A percentile compares a stretch with the other conserved stretches of the same genome.
These are phyloP conservation scores for Lunularia cruciata DNA, from an alignment of 225 moss, liverwort and hornwort species.

Conservation along the genomic window DNA sequence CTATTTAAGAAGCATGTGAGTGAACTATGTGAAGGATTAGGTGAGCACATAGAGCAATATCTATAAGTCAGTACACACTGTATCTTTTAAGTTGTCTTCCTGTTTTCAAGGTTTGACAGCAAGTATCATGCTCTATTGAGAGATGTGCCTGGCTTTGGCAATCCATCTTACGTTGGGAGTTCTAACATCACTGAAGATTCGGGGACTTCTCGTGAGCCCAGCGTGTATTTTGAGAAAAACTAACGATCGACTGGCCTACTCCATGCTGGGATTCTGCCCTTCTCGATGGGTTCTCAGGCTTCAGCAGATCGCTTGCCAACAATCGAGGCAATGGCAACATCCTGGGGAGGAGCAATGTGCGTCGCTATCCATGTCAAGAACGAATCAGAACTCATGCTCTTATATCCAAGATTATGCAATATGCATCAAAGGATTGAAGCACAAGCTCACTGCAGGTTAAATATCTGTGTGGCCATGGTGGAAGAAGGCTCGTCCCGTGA, in stretches of 20 bases:
- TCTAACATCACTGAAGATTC: too few species aligned
- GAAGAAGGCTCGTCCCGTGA: slow-evolving; percentile 30
- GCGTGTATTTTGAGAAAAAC: too few species aligned
- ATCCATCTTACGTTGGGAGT: too few species aligned
- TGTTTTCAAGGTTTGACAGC: too few species aligned
- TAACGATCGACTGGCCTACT: too few species aligned
- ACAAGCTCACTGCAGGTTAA: slow-evolving; percentile 27
- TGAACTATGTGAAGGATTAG: too few species aligned
- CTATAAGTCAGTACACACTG: too few species aligned
- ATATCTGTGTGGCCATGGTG: slow-evolving; percentile 38
- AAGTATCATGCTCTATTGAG: too few species aligned
- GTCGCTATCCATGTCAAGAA: slow-evolving; percentile 38
- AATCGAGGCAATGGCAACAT: slow-evolving; percentile 47
- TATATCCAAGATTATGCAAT: slow-evolving; percentile 37
- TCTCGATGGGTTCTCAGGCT: slow-evolving; percentile 28
- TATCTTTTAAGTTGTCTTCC: too few species aligned
- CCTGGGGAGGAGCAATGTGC: slow-evolving; percentile 46
- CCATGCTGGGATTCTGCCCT: background rate
- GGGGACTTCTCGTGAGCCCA: too few species aligned
- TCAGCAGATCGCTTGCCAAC: slow-evolving; percentile 47
- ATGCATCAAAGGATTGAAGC: slow-evolving; percentile 41
- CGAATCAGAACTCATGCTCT: slow-evolving; percentile 28
- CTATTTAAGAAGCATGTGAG: background rate
- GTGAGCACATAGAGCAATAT: too few species aligned
- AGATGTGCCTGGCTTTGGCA: too few species aligned